Evolutionary conservation across 176 grass and related monocot species (phyloP).

Genomic region (Triticum aestivum): DNA sequence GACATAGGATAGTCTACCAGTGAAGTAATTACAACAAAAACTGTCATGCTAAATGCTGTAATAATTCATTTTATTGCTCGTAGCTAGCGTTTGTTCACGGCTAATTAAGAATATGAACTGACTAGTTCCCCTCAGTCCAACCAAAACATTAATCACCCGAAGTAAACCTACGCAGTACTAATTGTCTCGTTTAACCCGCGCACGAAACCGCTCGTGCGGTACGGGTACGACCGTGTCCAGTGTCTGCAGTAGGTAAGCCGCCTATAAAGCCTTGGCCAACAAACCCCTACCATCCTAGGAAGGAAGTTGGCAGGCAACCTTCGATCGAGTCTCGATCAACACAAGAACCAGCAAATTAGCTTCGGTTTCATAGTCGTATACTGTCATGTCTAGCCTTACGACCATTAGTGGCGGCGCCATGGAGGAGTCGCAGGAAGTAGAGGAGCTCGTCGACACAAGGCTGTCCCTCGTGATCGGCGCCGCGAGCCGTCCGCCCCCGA

Average conservation of each 20-base stretch:
- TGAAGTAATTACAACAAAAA: background rate
- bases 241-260: background rate
- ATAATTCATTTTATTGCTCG: background rate
- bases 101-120: background rate
- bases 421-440: background rate
- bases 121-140: slow-evolving; percentile 4
- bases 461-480: slow-evolving; percentile 29
- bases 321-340: too few species aligned
- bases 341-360: background rate
- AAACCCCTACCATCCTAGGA: background rate
- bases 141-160: background rate
- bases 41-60: background rate
- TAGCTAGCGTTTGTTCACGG: background rate
- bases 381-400: slow-evolving; percentile 48
- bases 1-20: background rate
- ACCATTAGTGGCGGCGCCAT: slow-evolving; percentile 11
- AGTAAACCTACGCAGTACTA: background rate
- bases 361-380: background rate
- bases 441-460: slow-evolving; percentile 30
- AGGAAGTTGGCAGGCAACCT: background rate
- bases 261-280: slow-evolving; percentile 11
- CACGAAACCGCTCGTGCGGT: slow-evolving; percentile 19
- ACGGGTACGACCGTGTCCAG: background rate
- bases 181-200: slow-evolving; percentile 8
- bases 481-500: background rate